Evolutionary conservation across 352 stramenopile species (phyloP), one percentile per base, ranked within the genome.

Genomic region (Globisporangium middletonii): DNA sequence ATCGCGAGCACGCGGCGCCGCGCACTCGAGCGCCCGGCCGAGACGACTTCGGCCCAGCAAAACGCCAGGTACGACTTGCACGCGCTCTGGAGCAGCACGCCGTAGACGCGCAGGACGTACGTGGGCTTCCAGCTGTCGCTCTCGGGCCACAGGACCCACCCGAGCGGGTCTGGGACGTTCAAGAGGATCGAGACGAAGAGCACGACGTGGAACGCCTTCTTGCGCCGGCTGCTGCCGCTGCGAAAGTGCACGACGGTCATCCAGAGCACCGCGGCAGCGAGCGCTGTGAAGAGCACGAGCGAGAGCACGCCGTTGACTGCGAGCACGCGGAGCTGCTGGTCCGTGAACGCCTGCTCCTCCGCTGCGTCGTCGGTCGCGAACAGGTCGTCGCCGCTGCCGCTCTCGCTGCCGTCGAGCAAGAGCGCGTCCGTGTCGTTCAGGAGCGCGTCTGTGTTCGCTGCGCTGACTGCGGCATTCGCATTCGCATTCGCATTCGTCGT

Each of bases 1-100:
- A 82, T 19, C 28, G 72, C 75, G 41, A 67, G 73, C 50, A 87
- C 73, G 41, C 75, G 75, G 13, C 74, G 76, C 16, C 76, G 77
- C 54, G 77, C 75, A n/a, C 69, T 55, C 47, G 66, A 73, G 64
- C 88, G 83, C 26, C 85, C 85, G 7, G 79, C 79, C 5, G 80
- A 86, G 15, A 92, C 85, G 65, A 95, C 85, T 15, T 85, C 78
- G 45, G 81, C 79, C 85, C 85, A 95, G 53, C 69, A 82, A 44
- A 95, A 71, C 28, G 81, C 82, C 54, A 95, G 67, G 59, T 91
- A 89, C 26, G 79, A 89, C 62, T 93, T 91, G 72, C 81, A 89
- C 30, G 84, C 75, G 51, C 69, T 86, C 59, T 92, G 77, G 23
- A 92, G 66, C 57, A 92, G 60, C 58, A 90, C 61, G 27, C 72